Evolutionary conservation across 78 protist species (phyloP), one percentile per base, ranked within the genome.

Genomic region (Polysphondylium violaceum): DNA sequence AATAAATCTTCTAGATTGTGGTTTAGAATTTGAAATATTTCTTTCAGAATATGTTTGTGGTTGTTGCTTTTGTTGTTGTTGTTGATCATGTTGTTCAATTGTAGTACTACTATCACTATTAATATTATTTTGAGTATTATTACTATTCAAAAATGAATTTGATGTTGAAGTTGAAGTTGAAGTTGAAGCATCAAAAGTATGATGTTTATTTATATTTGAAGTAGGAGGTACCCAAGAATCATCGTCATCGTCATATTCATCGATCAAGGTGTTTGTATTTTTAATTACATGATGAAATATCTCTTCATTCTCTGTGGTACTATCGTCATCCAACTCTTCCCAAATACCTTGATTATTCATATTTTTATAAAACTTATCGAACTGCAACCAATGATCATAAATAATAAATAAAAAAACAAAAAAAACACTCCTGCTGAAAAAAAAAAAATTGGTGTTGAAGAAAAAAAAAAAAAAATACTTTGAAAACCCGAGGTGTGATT

Each of bases 261-360:
- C 73, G n/a, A 65, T 65, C 8, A 65, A 65, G 3, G 21, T 65
- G 21, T 44, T 65, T 5, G 73, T 65, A n/a, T 65, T 65, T 4
- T 16, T 16, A 5, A 65, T 65, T 65, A 65, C n/a, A 65, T 65
- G 23, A 65, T 65, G 33, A 65, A 65, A 65, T 38, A 65, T 29
- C 2, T 65, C 73, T 7, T 65, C 73, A 65, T 65, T 33, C 35
- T 63, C 71, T 35, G 27, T 63, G 2, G 71, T 63, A 8, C 41
- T 29, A 65, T 65, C 73, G 40, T 65, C 73, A 65, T 65, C 73
- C 31, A 43, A 12, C 23, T 65, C 73, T 65, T 65, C 73, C 73
- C 73, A 65, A 38, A 65, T 33, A n/a, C 73, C 73, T n/a, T n/a
- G n/a, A n/a, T n/a, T n/a, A n/a, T n/a, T n/a, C n/a, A n/a, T n/a